A percentile compares a stretch with the other conserved stretches of the same genome.
These are phyloP conservation scores for Rosa persica DNA, from an alignment of 306 rosid genomes.

Conservation along the genomic window DNA sequence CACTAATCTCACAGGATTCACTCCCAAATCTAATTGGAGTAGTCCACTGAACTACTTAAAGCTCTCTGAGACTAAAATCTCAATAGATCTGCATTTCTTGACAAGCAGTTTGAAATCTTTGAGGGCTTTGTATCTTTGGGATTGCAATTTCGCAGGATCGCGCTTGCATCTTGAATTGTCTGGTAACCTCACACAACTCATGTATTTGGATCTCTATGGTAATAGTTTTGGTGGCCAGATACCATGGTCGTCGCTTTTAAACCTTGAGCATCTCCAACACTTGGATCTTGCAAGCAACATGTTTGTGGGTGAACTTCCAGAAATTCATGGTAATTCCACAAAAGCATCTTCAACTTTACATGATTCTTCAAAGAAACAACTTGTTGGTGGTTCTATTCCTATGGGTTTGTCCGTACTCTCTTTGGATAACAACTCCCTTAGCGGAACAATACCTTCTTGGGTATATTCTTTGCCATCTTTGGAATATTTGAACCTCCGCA, in stretches of 20 bases:
- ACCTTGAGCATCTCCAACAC: background rate
- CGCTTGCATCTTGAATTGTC: background rate
- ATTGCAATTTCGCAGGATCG: background rate
- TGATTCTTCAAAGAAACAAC: background rate
- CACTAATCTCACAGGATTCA: background rate
- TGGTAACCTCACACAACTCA: slow-evolving; percentile 5
- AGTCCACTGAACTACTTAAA: background rate
- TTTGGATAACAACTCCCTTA: background rate
- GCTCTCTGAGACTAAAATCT: background rate
- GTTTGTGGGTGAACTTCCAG: slow-evolving; percentile 15
- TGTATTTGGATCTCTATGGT: fast-evolving
- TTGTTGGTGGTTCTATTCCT: background rate
- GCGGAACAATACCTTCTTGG: slow-evolving; percentile 25
- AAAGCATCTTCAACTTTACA: background rate
- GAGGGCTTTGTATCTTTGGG: background rate
- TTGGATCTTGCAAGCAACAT: background rate
- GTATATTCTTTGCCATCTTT: slow-evolving; percentile 10
- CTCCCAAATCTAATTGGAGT: slow-evolving; percentile 11
- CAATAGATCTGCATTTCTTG: background rate
- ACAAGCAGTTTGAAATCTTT: background rate
- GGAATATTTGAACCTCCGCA: background rate
- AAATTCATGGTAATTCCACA: background rate
- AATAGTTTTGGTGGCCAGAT: background rate
- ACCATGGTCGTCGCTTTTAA: background rate
- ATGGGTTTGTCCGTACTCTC: fast-evolving